Evolutionary conservation across 2,329 filamentous ascomycete species (phyloP).

Genomic region (Aspergillus unguis): DNA sequence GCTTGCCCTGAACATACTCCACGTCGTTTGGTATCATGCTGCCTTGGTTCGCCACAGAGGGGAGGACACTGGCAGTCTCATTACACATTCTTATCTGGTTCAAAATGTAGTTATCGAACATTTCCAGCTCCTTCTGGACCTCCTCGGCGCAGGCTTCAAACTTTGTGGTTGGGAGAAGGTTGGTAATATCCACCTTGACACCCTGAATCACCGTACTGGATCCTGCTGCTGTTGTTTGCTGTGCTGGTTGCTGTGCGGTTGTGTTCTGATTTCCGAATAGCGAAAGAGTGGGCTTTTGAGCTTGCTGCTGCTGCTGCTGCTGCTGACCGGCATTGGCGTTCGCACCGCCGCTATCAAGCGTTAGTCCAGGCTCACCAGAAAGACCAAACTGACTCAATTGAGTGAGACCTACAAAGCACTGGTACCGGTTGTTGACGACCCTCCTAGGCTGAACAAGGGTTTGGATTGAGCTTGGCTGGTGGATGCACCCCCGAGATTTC

Average conservation of each 20-base stretch:
- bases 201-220: slow-evolving; percentile 55
- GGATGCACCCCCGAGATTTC: slow-evolving; percentile 20
- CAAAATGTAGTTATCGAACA: slow-evolving; percentile 76
- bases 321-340: slow-evolving; percentile 27
- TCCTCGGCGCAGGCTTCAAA: slow-evolving; percentile 86
- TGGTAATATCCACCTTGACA: slow-evolving; percentile 73
- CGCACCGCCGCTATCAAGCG: slow-evolving; percentile 19
- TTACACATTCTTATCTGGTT: slow-evolving; percentile 71
- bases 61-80: slow-evolving; percentile 69
- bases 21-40: slow-evolving; percentile 64
- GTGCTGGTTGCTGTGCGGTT: slow-evolving; percentile 29
- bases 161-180: slow-evolving; percentile 80
- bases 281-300: slow-evolving; percentile 48
- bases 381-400: background rate
- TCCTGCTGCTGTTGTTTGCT: slow-evolving; percentile 31
- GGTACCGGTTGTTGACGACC: slow-evolving; percentile 24
- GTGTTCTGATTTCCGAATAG: slow-evolving; percentile 37
- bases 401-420: slow-evolving; percentile 34
- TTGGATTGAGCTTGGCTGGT: slow-evolving; percentile 35
- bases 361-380: slow-evolving; percentile 1
- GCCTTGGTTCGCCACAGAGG: slow-evolving; percentile 61
- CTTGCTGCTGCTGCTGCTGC: slow-evolving; percentile 40
- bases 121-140: slow-evolving; percentile 72
- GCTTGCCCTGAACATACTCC: slow-evolving; percentile 58
- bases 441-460: slow-evolving; percentile 33